Evolutionary conservation across 257 asterid species (phyloP), one percentile per base, ranked within the genome.

Genomic region (Linderniella brevidens): DNA sequence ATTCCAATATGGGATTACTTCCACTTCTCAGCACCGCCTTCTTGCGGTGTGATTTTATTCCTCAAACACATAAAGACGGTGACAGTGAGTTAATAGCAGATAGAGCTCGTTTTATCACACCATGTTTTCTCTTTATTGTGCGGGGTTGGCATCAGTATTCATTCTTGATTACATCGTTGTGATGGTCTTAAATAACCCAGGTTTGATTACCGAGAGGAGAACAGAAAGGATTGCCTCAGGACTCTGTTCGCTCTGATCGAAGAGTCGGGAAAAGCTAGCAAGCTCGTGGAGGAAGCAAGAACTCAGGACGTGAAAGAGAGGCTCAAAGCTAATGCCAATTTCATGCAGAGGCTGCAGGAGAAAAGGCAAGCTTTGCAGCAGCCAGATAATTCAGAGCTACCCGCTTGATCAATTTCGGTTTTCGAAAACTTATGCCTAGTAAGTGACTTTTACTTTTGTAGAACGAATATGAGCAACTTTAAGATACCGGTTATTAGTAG

Each of bases 201-300:
- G 69, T 87, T 76, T 56, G 97, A 87, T 55, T 84, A 83, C 42
- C 79, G 97, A 9, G 95, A 83, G 60, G 97, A 87, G 77, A 87
- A 87, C 62, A 66, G 93, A 60, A 87, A 87, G 76, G 97, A 87
- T 63, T 87, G 97, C 71, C 73, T 83, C 16, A 70, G 95, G 60
- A 83, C 95, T 42, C 84, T 87, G 39, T 58, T 68, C 55, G 49
- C 85, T 46, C 62, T 87, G 55, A 72, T 87, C 11, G 95, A 83
- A 63, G 97, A 87, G 63, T 85, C 92, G 35, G 83, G 79, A 42
- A 77, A 76, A 61, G 97, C 97, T 53, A 61, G 61, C 54, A 52
- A 46, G 46, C 57, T 83, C 18, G 93, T 87, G 55, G 86, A 74
- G 48, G 81, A 67, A 29, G 82, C 85, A 19, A 81, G 78, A 40